Conservation (phyloP, 2,329 filamentous ascomycete species). For the Magnaporthiopsis poae region DNA sequence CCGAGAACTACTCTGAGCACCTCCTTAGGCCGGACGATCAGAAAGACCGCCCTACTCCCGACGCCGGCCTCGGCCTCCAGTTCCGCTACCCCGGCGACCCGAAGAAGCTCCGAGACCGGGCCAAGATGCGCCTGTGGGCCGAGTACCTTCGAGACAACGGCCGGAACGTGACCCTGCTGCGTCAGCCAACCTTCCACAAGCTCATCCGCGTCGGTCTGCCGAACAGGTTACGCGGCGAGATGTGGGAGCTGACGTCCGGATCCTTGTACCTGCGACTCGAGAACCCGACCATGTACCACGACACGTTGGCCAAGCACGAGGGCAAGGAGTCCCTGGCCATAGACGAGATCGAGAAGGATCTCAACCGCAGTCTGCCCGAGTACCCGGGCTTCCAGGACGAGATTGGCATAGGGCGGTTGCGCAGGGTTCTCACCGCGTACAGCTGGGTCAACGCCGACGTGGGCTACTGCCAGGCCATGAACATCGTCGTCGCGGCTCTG, state of each 20-base stretch:
- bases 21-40: conserved; percentile 54
- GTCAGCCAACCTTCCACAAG: conserved; percentile 96
- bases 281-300: conserved; percentile 70
- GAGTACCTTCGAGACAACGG: conserved; percentile 95
- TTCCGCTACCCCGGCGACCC: conserved; percentile 93
- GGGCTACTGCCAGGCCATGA: conserved; percentile 98
- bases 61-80: conserved; percentile 82
- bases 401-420: conserved; percentile 81
- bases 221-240: conserved; percentile 83
- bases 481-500: conserved; percentile 94
- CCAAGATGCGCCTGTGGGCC: conserved; percentile 95
- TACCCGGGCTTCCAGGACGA: conserved; percentile 96
- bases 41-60: conserved; percentile 61
- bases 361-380: conserved; percentile 91
- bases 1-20: conserved; percentile 87
- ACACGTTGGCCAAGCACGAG: conserved; percentile 73
- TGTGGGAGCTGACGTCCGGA: conserved; percentile 91
- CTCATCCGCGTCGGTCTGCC: conserved; percentile 90
- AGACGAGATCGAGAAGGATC: conserved; percentile 96
- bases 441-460: conserved; percentile 95
- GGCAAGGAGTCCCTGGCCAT: conserved; percentile 88
- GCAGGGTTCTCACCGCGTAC: conserved; percentile 88
- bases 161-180: conserved; percentile 79
- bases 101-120: conserved; percentile 83
- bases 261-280: conserved; percentile 82